These are phyloP conservation scores for Fusarium sp. DNA, from an alignment of 2,329 filamentous ascomycete genomes.

Conservation along the genomic window DNA sequence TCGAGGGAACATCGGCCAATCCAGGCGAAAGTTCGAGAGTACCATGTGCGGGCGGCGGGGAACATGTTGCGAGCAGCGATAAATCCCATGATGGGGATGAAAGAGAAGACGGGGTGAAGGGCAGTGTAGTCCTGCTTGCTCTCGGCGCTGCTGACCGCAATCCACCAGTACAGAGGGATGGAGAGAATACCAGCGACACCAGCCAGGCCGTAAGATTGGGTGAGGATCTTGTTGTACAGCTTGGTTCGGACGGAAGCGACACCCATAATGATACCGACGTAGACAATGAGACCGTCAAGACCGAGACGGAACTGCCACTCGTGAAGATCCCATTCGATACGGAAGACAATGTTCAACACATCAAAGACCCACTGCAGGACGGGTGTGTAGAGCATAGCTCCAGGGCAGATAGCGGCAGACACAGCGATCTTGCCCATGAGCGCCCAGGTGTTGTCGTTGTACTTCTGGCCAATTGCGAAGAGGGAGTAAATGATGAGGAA, in stretches of 20 bases:
- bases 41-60: slow-evolving; percentile 18
- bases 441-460: slow-evolving; percentile 53
- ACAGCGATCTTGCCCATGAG: slow-evolving; percentile 58
- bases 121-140: slow-evolving; percentile 52
- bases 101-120: slow-evolving; percentile 62
- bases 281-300: slow-evolving; percentile 64
- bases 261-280: slow-evolving; percentile 60
- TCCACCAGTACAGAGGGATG: slow-evolving; percentile 45
- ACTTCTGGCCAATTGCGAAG: slow-evolving; percentile 51
- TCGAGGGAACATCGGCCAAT: slow-evolving; percentile 66
- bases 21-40: slow-evolving; percentile 56
- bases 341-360: slow-evolving; percentile 51
- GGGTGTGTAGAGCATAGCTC: slow-evolving; percentile 28
- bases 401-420: slow-evolving; percentile 51
- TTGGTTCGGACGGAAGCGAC: slow-evolving; percentile 35
- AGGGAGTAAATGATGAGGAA: slow-evolving; percentile 64
- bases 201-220: slow-evolving; percentile 27
- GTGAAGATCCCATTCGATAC: slow-evolving; percentile 56
- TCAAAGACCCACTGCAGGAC: slow-evolving; percentile 31
- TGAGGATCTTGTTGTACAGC: slow-evolving; percentile 31
- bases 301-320: slow-evolving; percentile 60
- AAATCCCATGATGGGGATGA: slow-evolving; percentile 61
- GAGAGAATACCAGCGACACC: slow-evolving; percentile 27
- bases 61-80: slow-evolving; percentile 59
- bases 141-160: slow-evolving; percentile 37